Base-by-base conservation (phyloP, 1,284 basidiomycete species). In the Blastosporella zonata region DNA sequence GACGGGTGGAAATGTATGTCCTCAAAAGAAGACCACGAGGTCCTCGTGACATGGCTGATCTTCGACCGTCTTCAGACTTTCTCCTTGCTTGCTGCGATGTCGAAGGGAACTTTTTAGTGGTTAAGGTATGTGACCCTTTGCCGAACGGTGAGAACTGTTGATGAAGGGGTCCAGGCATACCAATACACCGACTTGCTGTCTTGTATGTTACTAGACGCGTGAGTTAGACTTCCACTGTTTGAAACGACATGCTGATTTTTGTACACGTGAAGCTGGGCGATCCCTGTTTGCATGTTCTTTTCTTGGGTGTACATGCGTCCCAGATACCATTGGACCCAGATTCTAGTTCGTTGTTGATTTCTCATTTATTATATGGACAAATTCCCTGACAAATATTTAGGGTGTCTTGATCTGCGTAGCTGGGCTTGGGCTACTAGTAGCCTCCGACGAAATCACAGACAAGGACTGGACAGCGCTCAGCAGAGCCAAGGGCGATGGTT, bases 161-260 rank as follows among this genome's bases (percentile, higher is more conserved):
- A 42, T 37, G 17, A 54, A 7, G 13, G 9, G n/a, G 36, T 43
- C n/a, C 43, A 83, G 78, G 90, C 91, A 8, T 93, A 90, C 64
- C 77, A 88, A 67, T 93, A 90, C 70, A 93, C 91, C 33, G 88
- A 89, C 52, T 69, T 93, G 1, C 70, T 93, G 31, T 92, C 90
- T 0, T 90, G 87, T 66, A 90, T 91, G 87, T 76, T 93, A 12
- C 81, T 93, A 45, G 87, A 92, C 61, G 85, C 90, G 78, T 88
- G 62, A 55, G 80, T 73, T n/a, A 36, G 17, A 33, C 18, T 6
- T 36, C 12, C 28, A 10, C 18, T 37, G 15, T 38, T 43, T 6
- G 12, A 2, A 31, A 34, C 33, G 29, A 33, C 33, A 27, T 47
- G 29, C 51, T 60, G n/a, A 59, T 47, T n/a, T n/a, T n/a, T 25